These are phyloP conservation scores for Sclerotinia spermophila DNA, from an alignment of 2,329 filamentous ascomycete species.

Conservation along the genomic window DNA sequence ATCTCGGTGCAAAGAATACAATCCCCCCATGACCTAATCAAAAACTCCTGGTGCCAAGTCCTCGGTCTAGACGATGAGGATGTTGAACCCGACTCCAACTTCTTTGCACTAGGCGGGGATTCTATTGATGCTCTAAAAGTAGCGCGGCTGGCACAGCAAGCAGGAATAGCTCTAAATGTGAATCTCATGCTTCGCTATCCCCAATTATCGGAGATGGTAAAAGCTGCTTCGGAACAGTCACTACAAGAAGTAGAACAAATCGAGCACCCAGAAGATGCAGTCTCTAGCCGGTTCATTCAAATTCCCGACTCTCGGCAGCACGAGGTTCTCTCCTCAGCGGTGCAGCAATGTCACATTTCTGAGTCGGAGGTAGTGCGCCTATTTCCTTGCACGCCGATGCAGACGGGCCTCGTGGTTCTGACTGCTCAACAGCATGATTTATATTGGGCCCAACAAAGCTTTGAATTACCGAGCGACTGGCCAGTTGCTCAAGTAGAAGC, in stretches of 20 bases:
- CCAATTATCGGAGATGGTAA: not conserved
- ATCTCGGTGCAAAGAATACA: not conserved
- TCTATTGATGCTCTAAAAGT: not conserved
- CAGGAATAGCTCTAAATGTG: not conserved
- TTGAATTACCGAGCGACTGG: not conserved
- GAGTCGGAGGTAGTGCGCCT: not conserved
- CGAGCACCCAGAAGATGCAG: not conserved
- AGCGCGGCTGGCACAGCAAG: not conserved
- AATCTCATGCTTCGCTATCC: not conserved
- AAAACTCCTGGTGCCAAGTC: not conserved
- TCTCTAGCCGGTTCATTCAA: not conserved
- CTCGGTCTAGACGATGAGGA: not conserved
- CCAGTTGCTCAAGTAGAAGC: not conserved
- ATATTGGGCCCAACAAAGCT: not conserved
- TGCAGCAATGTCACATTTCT: not conserved
- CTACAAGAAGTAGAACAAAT: not conserved
- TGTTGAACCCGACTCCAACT: not conserved
- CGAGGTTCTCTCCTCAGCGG: not conserved
- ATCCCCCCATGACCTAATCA: not conserved
- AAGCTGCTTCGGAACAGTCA: not conserved
- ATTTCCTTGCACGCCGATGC: conserved; percentile 1
- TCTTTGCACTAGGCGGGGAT: not conserved
- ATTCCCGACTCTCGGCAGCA: not conserved
- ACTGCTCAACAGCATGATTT: not conserved
- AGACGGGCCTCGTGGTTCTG: not conserved